These are phyloP conservation scores for Panaeolus papilionaceus DNA, from an alignment of 768 basidiomycete species.

Conservation along the genomic window DNA sequence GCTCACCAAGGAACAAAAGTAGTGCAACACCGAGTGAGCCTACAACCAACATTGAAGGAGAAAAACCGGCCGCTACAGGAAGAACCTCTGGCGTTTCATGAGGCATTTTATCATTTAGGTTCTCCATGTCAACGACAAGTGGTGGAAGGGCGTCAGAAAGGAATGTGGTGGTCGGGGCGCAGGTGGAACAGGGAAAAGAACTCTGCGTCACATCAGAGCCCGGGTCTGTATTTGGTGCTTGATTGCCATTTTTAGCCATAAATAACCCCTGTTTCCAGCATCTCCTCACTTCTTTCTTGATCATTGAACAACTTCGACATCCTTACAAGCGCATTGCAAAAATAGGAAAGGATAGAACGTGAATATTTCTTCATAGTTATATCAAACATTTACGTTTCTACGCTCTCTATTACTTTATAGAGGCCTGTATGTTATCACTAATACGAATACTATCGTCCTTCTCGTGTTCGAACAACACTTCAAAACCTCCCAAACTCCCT, in stretches of 20 bases:
- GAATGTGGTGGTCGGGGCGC: conserved; percentile 5
- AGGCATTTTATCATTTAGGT: conserved; percentile 26
- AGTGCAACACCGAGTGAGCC: conserved; percentile 52
- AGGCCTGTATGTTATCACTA: neutral
- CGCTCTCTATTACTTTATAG: neutral
- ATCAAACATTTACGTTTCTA: neutral
- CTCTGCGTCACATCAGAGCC: conserved; percentile 13
- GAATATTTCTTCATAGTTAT: neutral
- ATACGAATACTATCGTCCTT: neutral
- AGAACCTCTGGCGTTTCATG: conserved; percentile 42
- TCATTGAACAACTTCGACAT: neutral
- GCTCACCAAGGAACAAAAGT: conserved; percentile 50
- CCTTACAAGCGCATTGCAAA: neutral
- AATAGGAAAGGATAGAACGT: neutral
- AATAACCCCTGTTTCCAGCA: conserved; percentile 9
- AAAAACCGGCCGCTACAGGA: conserved; percentile 40
- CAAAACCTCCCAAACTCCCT: neutral
- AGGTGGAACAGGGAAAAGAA: conserved; percentile 14
- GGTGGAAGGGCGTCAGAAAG: neutral
- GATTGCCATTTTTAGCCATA: conserved; percentile 6
- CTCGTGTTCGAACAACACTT: neutral
- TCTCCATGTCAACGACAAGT: conserved; percentile 16
- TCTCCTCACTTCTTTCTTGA: neutral
- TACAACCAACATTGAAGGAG: conserved; percentile 44
- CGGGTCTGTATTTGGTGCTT: conserved; percentile 1